Percentiles rank a stretch among this genome's conserved stretches.
These are phyloP conservation scores for Fusarium dimerum DNA, from an alignment of 2,329 filamentous ascomycete species.

Conservation along the genomic window DNA sequence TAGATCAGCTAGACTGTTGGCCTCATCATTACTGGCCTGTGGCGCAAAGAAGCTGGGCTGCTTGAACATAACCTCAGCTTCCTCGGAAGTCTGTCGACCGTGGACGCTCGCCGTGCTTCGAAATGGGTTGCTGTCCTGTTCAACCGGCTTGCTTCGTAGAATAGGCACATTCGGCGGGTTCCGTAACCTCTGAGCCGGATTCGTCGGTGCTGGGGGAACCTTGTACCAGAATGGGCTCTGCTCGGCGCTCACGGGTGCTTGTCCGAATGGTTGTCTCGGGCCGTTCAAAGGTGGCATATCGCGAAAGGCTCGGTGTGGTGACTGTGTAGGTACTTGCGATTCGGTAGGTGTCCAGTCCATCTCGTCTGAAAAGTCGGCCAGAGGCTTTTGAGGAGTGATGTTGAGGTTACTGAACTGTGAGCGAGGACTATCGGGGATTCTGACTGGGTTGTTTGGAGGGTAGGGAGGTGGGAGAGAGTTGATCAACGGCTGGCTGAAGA, in stretches of 20 bases:
- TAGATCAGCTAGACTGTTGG: conserved; percentile 46
- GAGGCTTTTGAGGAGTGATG: conserved; percentile 16
- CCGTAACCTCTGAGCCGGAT: conserved; percentile 61
- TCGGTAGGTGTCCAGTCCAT: conserved; percentile 76
- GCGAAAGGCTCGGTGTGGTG: conserved; percentile 54
- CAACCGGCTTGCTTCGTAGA: conserved; percentile 47
- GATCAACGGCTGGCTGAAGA: conserved; percentile 12
- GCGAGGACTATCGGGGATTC: conserved; percentile 6
- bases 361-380: conserved; percentile 49
- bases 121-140: conserved; percentile 55
- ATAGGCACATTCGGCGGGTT: conserved; percentile 62
- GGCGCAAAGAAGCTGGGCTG: conserved; percentile 63
- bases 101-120: conserved; percentile 23
- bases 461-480: conserved; percentile 20
- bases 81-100: conserved; percentile 6
- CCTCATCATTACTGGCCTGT: conserved; percentile 40
- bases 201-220: conserved; percentile 67
- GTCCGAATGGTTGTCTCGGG: conserved; percentile 46
- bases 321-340: conserved; percentile 36
- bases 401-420: conserved; percentile 14
- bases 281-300: conserved; percentile 41
- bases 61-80: conserved; percentile 48
- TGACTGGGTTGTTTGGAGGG: conserved; percentile 15
- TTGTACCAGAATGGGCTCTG: conserved; percentile 67
- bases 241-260: conserved; percentile 45